These are phyloP conservation scores for Ascochyta fabae DNA, from an alignment of 2,329 filamentous ascomycete genomes.

Conservation along the genomic window DNA sequence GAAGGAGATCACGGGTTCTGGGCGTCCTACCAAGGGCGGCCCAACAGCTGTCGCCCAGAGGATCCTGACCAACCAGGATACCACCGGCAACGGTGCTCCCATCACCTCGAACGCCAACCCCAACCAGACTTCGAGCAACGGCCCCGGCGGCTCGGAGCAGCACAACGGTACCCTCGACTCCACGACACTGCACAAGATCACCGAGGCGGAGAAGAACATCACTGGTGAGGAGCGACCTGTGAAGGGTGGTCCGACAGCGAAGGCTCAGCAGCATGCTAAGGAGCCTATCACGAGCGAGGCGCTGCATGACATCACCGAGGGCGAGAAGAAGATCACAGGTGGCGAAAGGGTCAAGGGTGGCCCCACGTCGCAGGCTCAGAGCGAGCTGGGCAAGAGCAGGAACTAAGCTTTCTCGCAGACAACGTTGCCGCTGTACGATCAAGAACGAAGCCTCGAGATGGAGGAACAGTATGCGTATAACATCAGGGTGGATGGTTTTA, in stretches of 20 bases:
- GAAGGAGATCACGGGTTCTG: conserved; percentile 48
- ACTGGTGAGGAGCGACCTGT: conserved; percentile 30
- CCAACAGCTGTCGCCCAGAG: conserved; percentile 50
- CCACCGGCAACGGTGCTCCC: not conserved
- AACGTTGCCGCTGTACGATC: no score
- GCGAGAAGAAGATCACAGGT: conserved; percentile 43
- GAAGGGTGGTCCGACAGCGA: conserved; percentile 35
- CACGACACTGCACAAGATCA: conserved; percentile 37
- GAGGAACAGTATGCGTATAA: no score
- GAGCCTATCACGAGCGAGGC: conserved; percentile 39
- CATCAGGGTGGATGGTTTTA: no score
- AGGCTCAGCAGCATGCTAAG: conserved; percentile 38
- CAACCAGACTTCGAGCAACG: conserved; percentile 3
- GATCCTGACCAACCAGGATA: conserved; percentile 4
- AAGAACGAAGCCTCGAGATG: no score
- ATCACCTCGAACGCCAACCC: conserved; percentile 1
- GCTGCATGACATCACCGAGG: conserved; percentile 43
- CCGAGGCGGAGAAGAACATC: conserved; percentile 38
- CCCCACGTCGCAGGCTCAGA: conserved; percentile 40
- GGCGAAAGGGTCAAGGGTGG: conserved; percentile 42
- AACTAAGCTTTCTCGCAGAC: not conserved
- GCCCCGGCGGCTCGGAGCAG: not conserved
- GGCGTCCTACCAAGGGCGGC: conserved; percentile 44
- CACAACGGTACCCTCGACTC: conserved; percentile 35
- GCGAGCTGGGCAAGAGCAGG: conserved; percentile 41